Base-by-base conservation (phyloP, 768 basidiomycete species). In the Rhizopogon salebrosus region DNA sequence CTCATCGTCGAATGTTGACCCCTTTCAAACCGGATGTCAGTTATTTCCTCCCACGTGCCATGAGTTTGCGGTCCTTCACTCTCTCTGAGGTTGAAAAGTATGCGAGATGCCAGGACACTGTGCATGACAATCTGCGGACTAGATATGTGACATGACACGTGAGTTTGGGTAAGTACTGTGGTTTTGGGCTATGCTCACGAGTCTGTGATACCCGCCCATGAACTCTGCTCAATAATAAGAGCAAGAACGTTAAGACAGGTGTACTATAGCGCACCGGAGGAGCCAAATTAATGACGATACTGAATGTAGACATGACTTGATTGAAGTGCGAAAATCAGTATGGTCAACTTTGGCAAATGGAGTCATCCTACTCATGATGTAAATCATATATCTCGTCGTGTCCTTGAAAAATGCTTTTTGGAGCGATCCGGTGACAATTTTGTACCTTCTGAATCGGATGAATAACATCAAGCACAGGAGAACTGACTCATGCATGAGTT, bases 61-160 rank as follows among this genome's bases (percentile, higher is more conserved):
- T 18, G 41, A 18, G n/a, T 43, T 27, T 13, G 6, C 27, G 24
- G 24, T 41, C 4, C n/a, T 26, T 42, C 41, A 40, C 58, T 62
- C 31, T 58, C 39, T 35, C 48, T 52, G 2, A 65, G 63, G 40
- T 61, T 65, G 59, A 65, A 67, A 27, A 67, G 64, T 16, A 67
- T 67, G n/a, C 63, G 55, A 51, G 53, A 57, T 22, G 64, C 56
- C 9, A 65, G 54, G n/a, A 67, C 36, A 22, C 64, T 40, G 16
- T 65, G 64, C 23, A 65, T 31, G 1, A 59, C 65, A 6, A 53
- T 14, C 11, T 53, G 45, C 8, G 23, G 29, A 34, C 45, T 53
- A 10, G 38, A 18, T 23, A 5, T 42, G 20, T 16, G 14, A n/a
- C n/a, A n/a, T n/a, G 22, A 24, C n/a, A 26, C 10, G 22, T 37